These are phyloP conservation scores for Pseudozyma tsukubaensis DNA, from an alignment of 1,284 basidiomycete genomes.

Conservation along the genomic window DNA sequence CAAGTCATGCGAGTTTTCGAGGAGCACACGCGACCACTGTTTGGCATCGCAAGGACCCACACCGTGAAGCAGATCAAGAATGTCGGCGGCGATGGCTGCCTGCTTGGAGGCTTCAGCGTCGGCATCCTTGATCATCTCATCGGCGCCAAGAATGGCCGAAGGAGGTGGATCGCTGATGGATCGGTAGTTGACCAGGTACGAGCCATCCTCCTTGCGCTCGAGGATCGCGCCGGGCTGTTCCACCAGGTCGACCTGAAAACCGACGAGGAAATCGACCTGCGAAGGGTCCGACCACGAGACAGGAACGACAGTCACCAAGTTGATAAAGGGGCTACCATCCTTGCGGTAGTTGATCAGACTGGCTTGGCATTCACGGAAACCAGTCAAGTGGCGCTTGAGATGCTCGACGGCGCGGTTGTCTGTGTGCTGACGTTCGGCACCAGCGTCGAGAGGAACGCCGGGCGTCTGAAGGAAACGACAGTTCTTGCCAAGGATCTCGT, in stretches of 20 bases:
- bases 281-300: constrained; percentile 75
- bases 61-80: constrained; percentile 47
- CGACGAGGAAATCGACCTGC: constrained; percentile 83
- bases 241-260: constrained; percentile 83
- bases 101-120: constrained; percentile 48
- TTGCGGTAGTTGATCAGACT: constrained; percentile 88
- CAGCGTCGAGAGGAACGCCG: constrained; percentile 75
- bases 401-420: constrained; percentile 77
- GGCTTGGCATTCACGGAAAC: constrained; percentile 76
- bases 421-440: constrained; percentile 77
- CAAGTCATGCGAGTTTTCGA: constrained; percentile 74
- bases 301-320: constrained; percentile 69
- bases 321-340: constrained; percentile 81
- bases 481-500: constrained; percentile 71
- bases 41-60: constrained; percentile 49
- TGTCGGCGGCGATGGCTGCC: constrained; percentile 49
- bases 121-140: constrained; percentile 41
- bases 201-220: constrained; percentile 65
- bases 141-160: constrained; percentile 31
- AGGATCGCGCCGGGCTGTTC: constrained; percentile 87
- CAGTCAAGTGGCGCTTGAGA: constrained; percentile 51
- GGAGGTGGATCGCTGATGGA: constrained; percentile 49
- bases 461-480: constrained; percentile 77
- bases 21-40: constrained; percentile 59
- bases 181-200: constrained; percentile 63